phyloP scores from a whole-genome alignment of 768 basidiomycete genomes.

The Amanita inopinata region DNA sequence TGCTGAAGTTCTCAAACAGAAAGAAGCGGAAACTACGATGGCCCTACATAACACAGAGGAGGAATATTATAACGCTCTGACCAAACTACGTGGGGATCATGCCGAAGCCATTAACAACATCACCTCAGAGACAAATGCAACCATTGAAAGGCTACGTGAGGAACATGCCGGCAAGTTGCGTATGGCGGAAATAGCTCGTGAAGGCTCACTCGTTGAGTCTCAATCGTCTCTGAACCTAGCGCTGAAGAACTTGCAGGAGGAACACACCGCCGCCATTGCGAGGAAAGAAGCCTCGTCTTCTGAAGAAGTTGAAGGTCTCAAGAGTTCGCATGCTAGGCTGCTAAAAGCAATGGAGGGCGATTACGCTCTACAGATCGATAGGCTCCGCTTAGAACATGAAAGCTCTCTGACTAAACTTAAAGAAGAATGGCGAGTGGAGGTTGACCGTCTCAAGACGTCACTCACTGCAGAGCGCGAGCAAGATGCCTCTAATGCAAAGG shows the following conservation, averaged over 20 bases:
- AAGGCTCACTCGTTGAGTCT: conserved; percentile 68
- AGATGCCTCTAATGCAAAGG: conserved; percentile 21
- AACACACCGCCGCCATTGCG: conserved; percentile 55
- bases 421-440: conserved; percentile 43
- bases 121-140: conserved; percentile 46
- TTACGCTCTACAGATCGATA: conserved; percentile 47
- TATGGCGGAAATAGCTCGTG: conserved; percentile 64
- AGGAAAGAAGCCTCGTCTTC: conserved; percentile 57
- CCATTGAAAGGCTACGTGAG: conserved; percentile 61
- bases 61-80: conserved; percentile 74
- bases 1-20: conserved; percentile 43
- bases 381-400: conserved; percentile 52
- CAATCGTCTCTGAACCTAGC: conserved; percentile 54
- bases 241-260: conserved; percentile 60
- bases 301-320: conserved; percentile 57
- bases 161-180: conserved; percentile 70
- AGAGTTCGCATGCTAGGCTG: conserved; percentile 48
- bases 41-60: conserved; percentile 63
- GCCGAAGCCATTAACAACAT: conserved; percentile 53
- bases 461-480: conserved; percentile 38
- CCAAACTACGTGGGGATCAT: conserved; percentile 68
- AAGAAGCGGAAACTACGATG: conserved; percentile 48
- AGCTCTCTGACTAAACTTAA: conserved; percentile 39
- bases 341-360: conserved; percentile 53
- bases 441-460: conserved; percentile 36